Base-by-base conservation (phyloP, 2,329 filamentous ascomycete genomes). In the Fonsecaea erecta region DNA sequence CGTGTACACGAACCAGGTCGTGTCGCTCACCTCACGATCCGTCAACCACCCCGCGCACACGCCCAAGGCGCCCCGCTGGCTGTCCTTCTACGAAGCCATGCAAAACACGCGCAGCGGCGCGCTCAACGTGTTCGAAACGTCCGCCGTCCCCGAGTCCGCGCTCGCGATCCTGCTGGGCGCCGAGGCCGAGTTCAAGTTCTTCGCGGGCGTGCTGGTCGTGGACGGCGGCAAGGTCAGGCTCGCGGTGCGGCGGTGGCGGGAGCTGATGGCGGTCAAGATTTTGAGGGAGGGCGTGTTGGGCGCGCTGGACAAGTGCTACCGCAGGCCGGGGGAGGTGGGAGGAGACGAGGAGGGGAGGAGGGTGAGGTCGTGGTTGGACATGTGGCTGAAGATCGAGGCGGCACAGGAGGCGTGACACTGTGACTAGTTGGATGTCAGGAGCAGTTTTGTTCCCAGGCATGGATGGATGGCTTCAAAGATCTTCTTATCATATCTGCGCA, bases 61-160 rank as follows among this genome's bases (percentile, higher is more conserved):
- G 5, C 26, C 62, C 16, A 71, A 64, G 48, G 69, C 74, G 46
- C 80, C 93, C 43, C 89, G 88, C 73, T 98, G 92, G 88, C 81
- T 99, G 52, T 95, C 91, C 0, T 99, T 97, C 77, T 98, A 98
- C 79, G 91, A 96, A 76, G 97, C 98, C 69, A 96, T 98, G 92
- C 93, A 97, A 77, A 90, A 90, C 2, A 24, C 58, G 16, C 93
- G 82, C 80, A 91, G 88, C 84, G 85, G 84, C 81, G 82, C 75
- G 72, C 92, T 94, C 71, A 96, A 97, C 70, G 95, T 95, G 0
- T 93, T 97, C 71, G 92, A 96, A 75, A 96, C 92, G 1, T 91
- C 89, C 11, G 86, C 89, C 0, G 88, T 90, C 0, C 90, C 96
- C 52, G 89, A 93, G 51, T 90, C 97, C 69, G 88, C 93, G 11